Base-by-base conservation (phyloP, 768 basidiomycete genomes). In the Clathrus columnatus region DNA sequence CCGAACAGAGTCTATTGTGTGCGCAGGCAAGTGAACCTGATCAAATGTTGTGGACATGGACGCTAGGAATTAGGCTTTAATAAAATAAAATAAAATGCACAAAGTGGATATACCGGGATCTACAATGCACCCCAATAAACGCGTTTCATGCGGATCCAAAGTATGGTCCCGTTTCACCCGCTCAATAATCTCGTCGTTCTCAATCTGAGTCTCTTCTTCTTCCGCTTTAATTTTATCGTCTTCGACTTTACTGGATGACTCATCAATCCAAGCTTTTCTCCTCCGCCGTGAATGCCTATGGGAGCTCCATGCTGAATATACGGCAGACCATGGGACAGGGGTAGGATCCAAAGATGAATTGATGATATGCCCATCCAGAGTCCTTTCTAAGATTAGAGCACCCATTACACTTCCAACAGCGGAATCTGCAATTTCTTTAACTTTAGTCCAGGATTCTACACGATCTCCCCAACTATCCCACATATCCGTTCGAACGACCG, bases 1-100 rank as follows among this genome's bases (percentile, higher is more conserved):
- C 61, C 94, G 81, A 43, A 97, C 84, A 21, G 91, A 87, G 68
- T 97, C 93, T 48, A 95, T 87, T 0, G 92, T 95, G 65, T 86
- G 84, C 17, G 80, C 68, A 8, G 93, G 92, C 43, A 97, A 77
- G 67, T 94, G 91, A 23, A 96, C 92, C 60, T 93, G 86, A 50
- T 74, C 75, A 68, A 95, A 96, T 0, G 87, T 83, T 7, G 92
- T 94, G 11, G 84, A 78, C 72, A 92, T 82, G 0, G 85, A 74
- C 24, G 68, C 88, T 90, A 56, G 5, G 47, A 48, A 58, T 42
- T 49, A 60, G 53, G 51, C 47, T 56, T 55, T 60, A 44, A 42
- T 61, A 23, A 57, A 57, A 17, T 50, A 24, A 16, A n/a, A 23
- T 29, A 43, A 23, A 5, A 36, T 36, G n/a, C 61, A 48, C 20